A percentile compares a stretch with the other conserved stretches of the same genome.
Conservation (phyloP, 495 filamentous ascomycete species). For the Trichoderma parareesei region DNA sequence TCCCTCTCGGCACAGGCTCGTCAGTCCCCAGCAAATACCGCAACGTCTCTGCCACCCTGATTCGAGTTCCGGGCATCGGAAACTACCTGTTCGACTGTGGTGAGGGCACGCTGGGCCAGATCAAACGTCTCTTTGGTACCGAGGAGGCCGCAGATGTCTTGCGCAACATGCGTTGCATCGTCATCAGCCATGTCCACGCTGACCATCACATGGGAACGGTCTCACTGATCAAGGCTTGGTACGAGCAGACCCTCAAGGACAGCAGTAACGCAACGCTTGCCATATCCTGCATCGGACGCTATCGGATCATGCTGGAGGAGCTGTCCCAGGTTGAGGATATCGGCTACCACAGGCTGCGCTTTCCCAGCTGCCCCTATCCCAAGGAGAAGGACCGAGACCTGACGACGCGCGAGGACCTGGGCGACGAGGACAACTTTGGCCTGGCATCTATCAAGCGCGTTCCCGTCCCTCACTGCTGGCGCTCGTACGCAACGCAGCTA, state of each 20-base stretch:
- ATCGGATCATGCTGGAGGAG: constrained; percentile 68
- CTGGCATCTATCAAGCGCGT: constrained; percentile 49
- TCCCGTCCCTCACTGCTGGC: constrained; percentile 66
- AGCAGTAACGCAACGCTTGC: constrained; percentile 19
- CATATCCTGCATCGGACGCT: constrained; percentile 21
- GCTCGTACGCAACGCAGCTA: constrained; percentile 66
- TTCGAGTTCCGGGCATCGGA: constrained; percentile 75
- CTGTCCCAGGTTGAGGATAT: constrained; percentile 70
- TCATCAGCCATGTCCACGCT: constrained; percentile 92
- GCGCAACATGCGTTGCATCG: constrained; percentile 71
- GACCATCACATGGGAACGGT: constrained; percentile 89
- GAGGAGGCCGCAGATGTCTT: constrained; percentile 60
- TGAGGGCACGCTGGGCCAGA: constrained; percentile 88
- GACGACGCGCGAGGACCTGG: not conserved
- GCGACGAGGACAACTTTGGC: constrained; percentile 21
- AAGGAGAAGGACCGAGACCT: constrained; percentile 8
- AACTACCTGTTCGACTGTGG: constrained; percentile 86
- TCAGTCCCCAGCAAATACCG: constrained; percentile 84
- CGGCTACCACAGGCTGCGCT: constrained; percentile 47
- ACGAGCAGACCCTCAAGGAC: constrained; percentile 30
- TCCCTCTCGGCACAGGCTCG: constrained; percentile 84
- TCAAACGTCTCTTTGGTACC: constrained; percentile 62
- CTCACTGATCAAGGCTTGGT: constrained; percentile 72
- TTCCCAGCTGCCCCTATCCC: constrained; percentile 18
- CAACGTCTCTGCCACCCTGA: constrained; percentile 83